These are phyloP conservation scores for Kazachstania psychrophila DNA, from an alignment of 805 yeast species.

Conservation along the genomic window DNA sequence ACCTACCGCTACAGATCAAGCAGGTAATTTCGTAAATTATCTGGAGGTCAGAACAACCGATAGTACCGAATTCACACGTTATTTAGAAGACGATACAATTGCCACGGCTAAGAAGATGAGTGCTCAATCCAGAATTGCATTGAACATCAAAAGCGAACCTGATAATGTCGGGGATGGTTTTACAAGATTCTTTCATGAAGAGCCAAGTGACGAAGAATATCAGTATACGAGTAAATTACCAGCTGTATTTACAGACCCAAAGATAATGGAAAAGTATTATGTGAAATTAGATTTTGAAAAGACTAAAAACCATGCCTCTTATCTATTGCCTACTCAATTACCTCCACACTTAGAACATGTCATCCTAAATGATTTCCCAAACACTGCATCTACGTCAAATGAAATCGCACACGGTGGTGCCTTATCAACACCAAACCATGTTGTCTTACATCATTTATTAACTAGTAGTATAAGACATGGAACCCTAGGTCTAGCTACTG, in stretches of 20 bases:
- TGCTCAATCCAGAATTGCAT: slow-evolving; percentile 43
- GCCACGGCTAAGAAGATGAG: slow-evolving; percentile 13
- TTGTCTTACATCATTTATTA: slow-evolving; percentile 86
- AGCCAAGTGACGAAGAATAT: slow-evolving; percentile 20
- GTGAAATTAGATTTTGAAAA: slow-evolving; percentile 51
- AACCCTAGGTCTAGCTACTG: slow-evolving; percentile 84
- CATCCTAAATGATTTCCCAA: slow-evolving; percentile 61
- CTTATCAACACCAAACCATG: slow-evolving; percentile 87
- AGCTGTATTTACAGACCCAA: slow-evolving; percentile 73
- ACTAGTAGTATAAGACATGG: slow-evolving; percentile 89
- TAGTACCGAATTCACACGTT: slow-evolving; percentile 8
- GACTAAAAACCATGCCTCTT: slow-evolving; percentile 45
- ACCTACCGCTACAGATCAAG: slow-evolving; percentile 92
- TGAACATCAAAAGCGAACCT: slow-evolving; percentile 29
- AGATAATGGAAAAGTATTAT: slow-evolving; percentile 79
- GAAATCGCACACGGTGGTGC: slow-evolving; percentile 33
- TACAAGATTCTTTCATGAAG: slow-evolving; percentile 61
- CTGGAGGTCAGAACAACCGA: slow-evolving; percentile 52
- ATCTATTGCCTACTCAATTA: slow-evolving; percentile 83
- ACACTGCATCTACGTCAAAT: slow-evolving; percentile 14
- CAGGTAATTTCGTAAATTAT: slow-evolving; percentile 90
- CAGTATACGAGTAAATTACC: slow-evolving; percentile 63
- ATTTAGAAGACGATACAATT: not conserved
- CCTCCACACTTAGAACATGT: slow-evolving; percentile 96
- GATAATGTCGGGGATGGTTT: slow-evolving; percentile 77